phyloP scores from a whole-genome alignment of 192 early-diverging fungal genomes.

The Backusella tuberculispora region DNA sequence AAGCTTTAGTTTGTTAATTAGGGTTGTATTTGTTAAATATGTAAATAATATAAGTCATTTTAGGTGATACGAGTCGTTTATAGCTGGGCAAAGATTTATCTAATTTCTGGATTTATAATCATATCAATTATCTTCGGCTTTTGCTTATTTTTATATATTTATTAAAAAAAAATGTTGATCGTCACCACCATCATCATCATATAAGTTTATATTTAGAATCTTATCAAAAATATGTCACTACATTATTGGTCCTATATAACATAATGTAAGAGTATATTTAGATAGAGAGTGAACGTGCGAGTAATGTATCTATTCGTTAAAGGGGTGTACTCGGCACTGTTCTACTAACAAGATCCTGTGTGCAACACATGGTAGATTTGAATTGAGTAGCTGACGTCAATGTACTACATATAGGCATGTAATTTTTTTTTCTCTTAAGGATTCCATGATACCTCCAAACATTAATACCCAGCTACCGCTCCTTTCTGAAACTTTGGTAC shows the following conservation, averaged over 20 bases:
- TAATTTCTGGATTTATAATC: slow-evolving; percentile 17
- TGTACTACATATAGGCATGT: slow-evolving; percentile 5
- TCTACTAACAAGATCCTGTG: neutral
- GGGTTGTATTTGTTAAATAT: neutral
- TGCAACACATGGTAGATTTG: neutral
- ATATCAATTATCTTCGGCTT: neutral
- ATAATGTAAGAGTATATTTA: too few species aligned
- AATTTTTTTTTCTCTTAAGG: slow-evolving; percentile 10
- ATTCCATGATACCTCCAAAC: neutral
- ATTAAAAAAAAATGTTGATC: neutral
- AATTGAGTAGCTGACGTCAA: slow-evolving; percentile 11
- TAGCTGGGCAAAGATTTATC: neutral
- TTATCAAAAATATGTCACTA: neutral
- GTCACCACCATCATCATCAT: neutral
- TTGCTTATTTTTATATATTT: neutral
- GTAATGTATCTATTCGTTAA: too few species aligned
- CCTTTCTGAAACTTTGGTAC: slow-evolving; percentile 14
- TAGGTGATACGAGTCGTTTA: neutral
- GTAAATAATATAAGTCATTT: neutral
- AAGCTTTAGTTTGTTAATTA: too few species aligned
- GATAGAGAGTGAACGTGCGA: too few species aligned
- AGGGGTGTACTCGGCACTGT: neutral
- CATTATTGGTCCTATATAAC: too few species aligned
- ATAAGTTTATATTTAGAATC: neutral
- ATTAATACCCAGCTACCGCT: slow-evolving; percentile 5